Percentiles rank a stretch among this genome's conserved stretches.
Evolutionary conservation across 441 rosid species (phyloP).

Genomic region (Biscutella auriculata): DNA sequence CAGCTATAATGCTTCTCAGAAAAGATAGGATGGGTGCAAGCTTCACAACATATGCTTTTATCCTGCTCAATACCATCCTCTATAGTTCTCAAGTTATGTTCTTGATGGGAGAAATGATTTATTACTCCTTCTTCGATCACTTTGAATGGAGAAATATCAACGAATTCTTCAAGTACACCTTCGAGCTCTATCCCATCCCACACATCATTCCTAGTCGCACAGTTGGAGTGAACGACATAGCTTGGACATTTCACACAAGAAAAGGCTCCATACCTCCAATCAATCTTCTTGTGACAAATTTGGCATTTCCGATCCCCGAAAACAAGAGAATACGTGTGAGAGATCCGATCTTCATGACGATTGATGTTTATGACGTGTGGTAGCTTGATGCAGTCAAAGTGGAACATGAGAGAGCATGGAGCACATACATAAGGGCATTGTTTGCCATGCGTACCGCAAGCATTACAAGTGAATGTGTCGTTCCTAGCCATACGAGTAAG

Average conservation of each 20-base stretch:
- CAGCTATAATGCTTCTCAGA: neutral
- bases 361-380: neutral
- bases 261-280: neutral
- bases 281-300: neutral
- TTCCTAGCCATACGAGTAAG: neutral
- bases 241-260: neutral
- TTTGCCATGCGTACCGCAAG: slow-evolving; percentile 33
- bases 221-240: neutral
- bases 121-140: neutral
- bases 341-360: neutral
- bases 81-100: neutral
- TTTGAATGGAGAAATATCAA: neutral
- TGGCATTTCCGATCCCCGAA: neutral
- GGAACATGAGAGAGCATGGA: slow-evolving; percentile 6
- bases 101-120: neutral
- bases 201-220: slow-evolving; percentile 1
- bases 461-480: neutral
- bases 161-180: neutral
- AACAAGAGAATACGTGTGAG: neutral
- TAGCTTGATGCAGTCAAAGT: neutral
- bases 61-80: neutral
- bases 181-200: neutral
- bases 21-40: neutral
- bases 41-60: neutral
- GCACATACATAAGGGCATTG: slow-evolving; percentile 24